A percentile compares a stretch with the other conserved stretches of the same genome.
Conservation (phyloP, 768 basidiomycete species). For the Xerocomellus amylosporus region DNA sequence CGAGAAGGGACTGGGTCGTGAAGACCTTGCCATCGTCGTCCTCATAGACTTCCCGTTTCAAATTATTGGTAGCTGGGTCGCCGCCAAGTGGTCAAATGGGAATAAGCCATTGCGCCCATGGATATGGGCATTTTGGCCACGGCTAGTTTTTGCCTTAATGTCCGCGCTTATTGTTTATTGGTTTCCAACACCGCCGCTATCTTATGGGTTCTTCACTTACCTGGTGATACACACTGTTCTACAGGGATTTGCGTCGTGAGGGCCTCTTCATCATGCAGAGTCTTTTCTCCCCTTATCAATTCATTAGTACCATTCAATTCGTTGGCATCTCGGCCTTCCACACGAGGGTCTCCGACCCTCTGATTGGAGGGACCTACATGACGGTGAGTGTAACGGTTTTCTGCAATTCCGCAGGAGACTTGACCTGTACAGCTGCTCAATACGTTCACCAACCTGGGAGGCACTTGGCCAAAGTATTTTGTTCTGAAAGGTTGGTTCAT, state of each 20-base stretch:
- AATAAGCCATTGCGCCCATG: slow-evolving; percentile 80
- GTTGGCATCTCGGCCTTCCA: slow-evolving; percentile 99
- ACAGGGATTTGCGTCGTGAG: slow-evolving; percentile 82
- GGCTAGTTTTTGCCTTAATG: slow-evolving; percentile 68
- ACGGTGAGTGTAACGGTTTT: slow-evolving; percentile 56
- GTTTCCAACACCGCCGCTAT: slow-evolving; percentile 79
- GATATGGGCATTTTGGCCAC: slow-evolving; percentile 89
- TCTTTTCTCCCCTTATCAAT: slow-evolving; percentile 3
- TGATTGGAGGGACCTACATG: slow-evolving; percentile 99
- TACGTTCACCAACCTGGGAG: slow-evolving; percentile 94
- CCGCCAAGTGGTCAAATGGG: slow-evolving; percentile 87
- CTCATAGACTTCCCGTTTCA: slow-evolving; percentile 98
- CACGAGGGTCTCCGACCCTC: slow-evolving; percentile 90
- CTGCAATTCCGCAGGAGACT: background rate
- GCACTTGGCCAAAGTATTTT: slow-evolving; percentile 97
- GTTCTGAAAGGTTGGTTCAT: slow-evolving; percentile 72
- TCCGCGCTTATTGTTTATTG: slow-evolving; percentile 76
- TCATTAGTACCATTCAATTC: slow-evolving; percentile 89
- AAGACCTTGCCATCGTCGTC: slow-evolving; percentile 93
- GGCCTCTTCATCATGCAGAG: slow-evolving; percentile 1
- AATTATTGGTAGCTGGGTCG: slow-evolving; percentile 90
- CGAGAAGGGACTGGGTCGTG: slow-evolving; percentile 93
- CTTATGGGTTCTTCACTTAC: slow-evolving; percentile 73
- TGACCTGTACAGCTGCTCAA: slow-evolving; percentile 68
- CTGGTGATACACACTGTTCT: slow-evolving; percentile 80